Evolutionary conservation across 1,139 yeast genomes (phyloP), one percentile per base, ranked within the genome.

Genomic region (Spathaspora sp.): DNA sequence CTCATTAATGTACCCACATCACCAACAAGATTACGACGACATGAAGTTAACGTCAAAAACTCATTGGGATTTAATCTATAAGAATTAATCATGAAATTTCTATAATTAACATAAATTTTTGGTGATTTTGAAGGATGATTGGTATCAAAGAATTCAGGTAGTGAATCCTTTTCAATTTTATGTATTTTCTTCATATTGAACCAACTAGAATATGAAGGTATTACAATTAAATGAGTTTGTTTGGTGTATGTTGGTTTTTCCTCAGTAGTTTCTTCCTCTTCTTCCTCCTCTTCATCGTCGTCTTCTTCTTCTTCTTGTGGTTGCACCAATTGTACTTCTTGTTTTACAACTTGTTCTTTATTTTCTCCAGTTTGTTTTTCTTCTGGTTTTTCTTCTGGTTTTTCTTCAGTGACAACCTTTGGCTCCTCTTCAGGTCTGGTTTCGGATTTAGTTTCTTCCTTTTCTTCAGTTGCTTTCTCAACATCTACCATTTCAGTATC

Each of bases 121-220:
- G 97, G 96, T 1, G 97, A 89, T 64, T 95, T 95, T 40, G 95
- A 81, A 41, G 86, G 80, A 60, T 86, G 86, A 51, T 82, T 73
- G 41, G 82, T 76, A 52, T 81, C 81, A 75, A 93, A 93, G 63
- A 89, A 93, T 64, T 93, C 99, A 0, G 99, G 97, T 43, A 93
- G 67, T 1, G 97, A 87, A 59, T 86, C 86, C 48, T 70, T 71
- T 56, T 81, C 86, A 47, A 80, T 78, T 44, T 66, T 65, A 64
- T 89, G 89, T 43, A 91, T 81, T 50, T 78, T 81, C 44, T 76
- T 76, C 78, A 89, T 76, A 51, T 84, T 77, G 62, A 93, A 93
- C 99, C 99, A 93, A 38, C 86, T 73, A 3, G 97, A 80, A 63
- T 91, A 93, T 2, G 97, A 90, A 2, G 99, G 99, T 27, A 93